Conservation (phyloP, 2,329 filamentous ascomycete species). For the Cladosporium sp. region DNA sequence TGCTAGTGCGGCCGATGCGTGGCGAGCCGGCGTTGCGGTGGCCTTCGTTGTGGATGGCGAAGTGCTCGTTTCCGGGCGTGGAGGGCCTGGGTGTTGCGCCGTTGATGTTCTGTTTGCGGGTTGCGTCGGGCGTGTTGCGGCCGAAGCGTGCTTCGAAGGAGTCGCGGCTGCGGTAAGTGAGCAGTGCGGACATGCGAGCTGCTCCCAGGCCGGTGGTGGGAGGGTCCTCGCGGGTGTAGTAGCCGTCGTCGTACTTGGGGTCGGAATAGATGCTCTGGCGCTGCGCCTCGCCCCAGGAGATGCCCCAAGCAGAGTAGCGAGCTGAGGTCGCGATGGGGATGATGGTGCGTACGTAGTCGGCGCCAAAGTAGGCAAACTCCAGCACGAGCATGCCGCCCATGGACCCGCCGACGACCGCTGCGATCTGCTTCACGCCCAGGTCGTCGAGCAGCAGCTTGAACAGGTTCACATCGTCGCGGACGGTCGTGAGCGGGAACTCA, state of each 20-base stretch:
- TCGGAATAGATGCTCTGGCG: conserved; percentile 95
- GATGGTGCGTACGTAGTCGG: conserved; percentile 76
- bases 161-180: conserved; percentile 95
- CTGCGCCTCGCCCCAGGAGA: conserved; percentile 87
- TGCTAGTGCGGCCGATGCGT: conserved; percentile 42
- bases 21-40: conserved; percentile 51
- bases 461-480: conserved; percentile 89
- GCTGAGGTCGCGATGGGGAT: conserved; percentile 84
- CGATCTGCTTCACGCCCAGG: conserved; percentile 74
- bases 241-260: conserved; percentile 96
- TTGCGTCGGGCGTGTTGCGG: conserved; percentile 84
- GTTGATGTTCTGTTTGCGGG: conserved; percentile 79
- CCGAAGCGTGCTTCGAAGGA: conserved; percentile 96
- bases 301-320: conserved; percentile 83
- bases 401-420: conserved; percentile 77
- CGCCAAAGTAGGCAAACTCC: conserved; percentile 89
- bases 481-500: conserved; percentile 93
- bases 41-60: conserved; percentile 55
- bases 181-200: conserved; percentile 91
- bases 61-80: conserved; percentile 47
- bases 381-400: conserved; percentile 90
- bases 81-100: conserved; percentile 55
- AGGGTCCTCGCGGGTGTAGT: conserved; percentile 85
- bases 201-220: conserved; percentile 85
- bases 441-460: conserved; percentile 81